A percentile compares a stretch with the other conserved stretches of the same genome.
These are phyloP conservation scores for Dactylellina leptospora DNA, from an alignment of 2,329 filamentous ascomycete genomes.

Conservation along the genomic window DNA sequence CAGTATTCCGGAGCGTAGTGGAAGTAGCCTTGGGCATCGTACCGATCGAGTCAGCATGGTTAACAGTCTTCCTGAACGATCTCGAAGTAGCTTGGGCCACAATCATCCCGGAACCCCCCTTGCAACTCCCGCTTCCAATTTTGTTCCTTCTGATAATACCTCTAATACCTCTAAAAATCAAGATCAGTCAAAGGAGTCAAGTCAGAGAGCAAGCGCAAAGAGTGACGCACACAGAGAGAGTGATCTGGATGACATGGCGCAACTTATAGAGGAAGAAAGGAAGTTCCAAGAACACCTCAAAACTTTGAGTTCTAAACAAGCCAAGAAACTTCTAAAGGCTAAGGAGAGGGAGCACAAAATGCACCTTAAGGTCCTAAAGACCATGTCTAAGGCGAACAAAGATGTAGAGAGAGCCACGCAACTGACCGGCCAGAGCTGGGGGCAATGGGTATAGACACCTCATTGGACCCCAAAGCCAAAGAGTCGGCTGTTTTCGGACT, in stretches of 20 bases:
- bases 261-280: conserved; percentile 3
- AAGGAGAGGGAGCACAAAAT: conserved; percentile 5
- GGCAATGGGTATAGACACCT: conserved; percentile 31
- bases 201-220: background rate
- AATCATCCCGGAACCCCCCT: background rate
- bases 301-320: background rate
- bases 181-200: background rate
- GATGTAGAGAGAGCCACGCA: background rate
- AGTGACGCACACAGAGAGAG: conserved; percentile 3
- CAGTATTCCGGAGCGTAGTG: conserved; percentile 36
- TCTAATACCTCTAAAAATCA: too few relatives aligned
- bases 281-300: conserved; percentile 1
- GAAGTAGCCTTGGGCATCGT: conserved; percentile 43
- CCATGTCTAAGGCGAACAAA: background rate
- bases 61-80: conserved; percentile 20
- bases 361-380: background rate
- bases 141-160: too few relatives aligned
- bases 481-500: background rate
- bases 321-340: conserved; percentile 8
- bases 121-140: background rate
- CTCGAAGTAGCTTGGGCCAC: conserved; percentile 40
- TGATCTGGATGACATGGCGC: background rate
- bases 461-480: background rate
- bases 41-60: conserved; percentile 16
- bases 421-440: background rate